Evolutionary conservation across 106 monocot species (phyloP), one percentile per base, ranked within the genome.

Genomic region (Platanthera zijinensis): DNA sequence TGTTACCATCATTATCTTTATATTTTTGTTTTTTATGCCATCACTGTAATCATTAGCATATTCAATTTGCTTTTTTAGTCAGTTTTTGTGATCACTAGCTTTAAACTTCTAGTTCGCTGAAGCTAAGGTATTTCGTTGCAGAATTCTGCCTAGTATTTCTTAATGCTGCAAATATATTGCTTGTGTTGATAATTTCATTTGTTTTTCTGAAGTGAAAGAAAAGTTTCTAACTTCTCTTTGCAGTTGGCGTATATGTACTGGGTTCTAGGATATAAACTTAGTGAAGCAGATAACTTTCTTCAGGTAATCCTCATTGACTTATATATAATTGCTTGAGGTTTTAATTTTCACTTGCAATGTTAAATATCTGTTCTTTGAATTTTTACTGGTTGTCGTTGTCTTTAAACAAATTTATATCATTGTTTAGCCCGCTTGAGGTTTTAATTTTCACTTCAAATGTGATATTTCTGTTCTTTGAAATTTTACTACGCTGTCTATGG

Each of bases 171-270:
- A 6, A 6, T 48, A 48, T 48, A n/a, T 70, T 76, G 7, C 47
- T 76, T 8, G 6, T 76, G 45, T 49, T 48, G 10, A 17, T 67
- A 12, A 17, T 57, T 8, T 50, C 48, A 54, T 80, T 61, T 51
- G 6, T 19, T 61, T 61, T 19, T 61, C 59, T 61, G 59, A 61
- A 57, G 17, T 57, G 57, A 7, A 14, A 22, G 59, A 61, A 21
- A 69, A 18, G 57, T 69, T 4, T 45, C 64, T 79, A 57, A 75
- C 81, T 68, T 48, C 13, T n/a, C 62, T 57, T 39, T 77, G 14
- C 84, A 92, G 95, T 70, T 96, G 79, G 88, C 90, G 49, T 96
- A 90, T 72, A 90, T 96, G 95, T 96, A 89, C 71, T 96, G 95
- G 95, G 71, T 96, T 78, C 86, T 78, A 74, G 92, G 83, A 64